phyloP scores from a whole-genome alignment of 2,329 filamentous ascomycete species.

The Colletotrichum chrysophilum region DNA sequence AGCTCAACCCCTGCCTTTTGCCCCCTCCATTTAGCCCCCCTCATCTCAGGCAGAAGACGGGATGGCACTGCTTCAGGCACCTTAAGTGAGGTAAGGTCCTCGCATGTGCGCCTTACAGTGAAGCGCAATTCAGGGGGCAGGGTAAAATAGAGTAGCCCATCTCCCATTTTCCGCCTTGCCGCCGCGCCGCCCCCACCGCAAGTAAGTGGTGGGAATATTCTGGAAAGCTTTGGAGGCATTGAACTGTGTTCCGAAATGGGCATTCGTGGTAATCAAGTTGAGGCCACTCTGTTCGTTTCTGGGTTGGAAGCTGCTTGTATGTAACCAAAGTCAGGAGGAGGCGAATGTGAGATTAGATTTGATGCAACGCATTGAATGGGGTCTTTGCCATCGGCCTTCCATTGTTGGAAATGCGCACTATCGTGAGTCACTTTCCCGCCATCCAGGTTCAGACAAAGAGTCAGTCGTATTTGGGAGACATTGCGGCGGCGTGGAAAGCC shows the following conservation, averaged over 20 bases:
- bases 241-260: conserved; percentile 1
- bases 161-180: background rate
- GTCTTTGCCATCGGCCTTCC: background rate
- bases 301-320: background rate
- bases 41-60: conserved; percentile 20
- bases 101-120: background rate
- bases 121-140: background rate
- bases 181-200: background rate
- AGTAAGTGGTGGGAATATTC: conserved; percentile 19
- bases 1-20: background rate
- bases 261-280: background rate
- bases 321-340: background rate
- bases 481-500: background rate
- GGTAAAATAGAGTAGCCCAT: background rate
- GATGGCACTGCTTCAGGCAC: conserved; percentile 16
- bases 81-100: conserved; percentile 17
- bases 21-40: conserved; percentile 7
- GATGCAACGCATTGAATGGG: background rate
- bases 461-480: background rate
- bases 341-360: background rate
- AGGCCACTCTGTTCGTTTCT: conserved; percentile 19
- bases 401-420: background rate
- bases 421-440: conserved; percentile 1
- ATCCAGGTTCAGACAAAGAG: background rate
- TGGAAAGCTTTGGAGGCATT: conserved; percentile 8